phyloP scores from a whole-genome alignment of 148 eudicot genomes.

The Simmondsia chinensis region DNA sequence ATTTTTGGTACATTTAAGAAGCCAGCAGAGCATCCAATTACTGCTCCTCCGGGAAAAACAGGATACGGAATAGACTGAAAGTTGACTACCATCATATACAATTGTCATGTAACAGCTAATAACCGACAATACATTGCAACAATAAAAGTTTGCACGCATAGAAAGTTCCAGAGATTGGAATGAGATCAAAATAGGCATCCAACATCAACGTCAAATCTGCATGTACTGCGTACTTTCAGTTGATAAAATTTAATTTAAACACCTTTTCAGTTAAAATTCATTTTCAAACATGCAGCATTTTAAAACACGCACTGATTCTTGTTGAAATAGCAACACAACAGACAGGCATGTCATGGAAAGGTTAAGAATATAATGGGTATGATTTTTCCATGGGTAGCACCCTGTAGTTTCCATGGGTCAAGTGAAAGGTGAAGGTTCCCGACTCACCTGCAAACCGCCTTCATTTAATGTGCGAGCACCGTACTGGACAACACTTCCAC shows the following conservation, averaged over 20 bases:
- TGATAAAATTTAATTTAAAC: too few relatives aligned
- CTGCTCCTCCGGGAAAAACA: constrained; percentile 97
- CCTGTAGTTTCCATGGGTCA: too few relatives aligned
- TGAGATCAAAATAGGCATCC: too few relatives aligned
- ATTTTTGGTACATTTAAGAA: constrained; percentile 93
- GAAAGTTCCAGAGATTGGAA: neutral
- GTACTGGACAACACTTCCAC: constrained; percentile 83
- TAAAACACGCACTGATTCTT: too few relatives aligned
- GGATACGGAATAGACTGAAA: constrained; percentile 99
- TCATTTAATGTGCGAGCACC: constrained; percentile 96
- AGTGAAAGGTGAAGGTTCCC: neutral
- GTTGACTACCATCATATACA: constrained; percentile 44
- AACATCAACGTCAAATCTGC: too few relatives aligned
- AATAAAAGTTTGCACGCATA: constrained; percentile 1
- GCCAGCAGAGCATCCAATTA: constrained; percentile 97
- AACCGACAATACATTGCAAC: neutral
- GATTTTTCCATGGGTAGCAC: too few relatives aligned
- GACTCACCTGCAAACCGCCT: constrained; percentile 94
- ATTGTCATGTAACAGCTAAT: constrained; percentile 12
- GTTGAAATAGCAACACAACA: too few relatives aligned
- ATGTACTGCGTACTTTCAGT: too few relatives aligned
- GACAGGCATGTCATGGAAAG: neutral
- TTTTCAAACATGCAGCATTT: too few relatives aligned
- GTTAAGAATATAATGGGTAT: neutral
- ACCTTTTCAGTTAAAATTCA: too few relatives aligned